Evolutionary conservation across 2,329 filamentous ascomycete species (phyloP).

Genomic region (Colletotrichum godetiae): DNA sequence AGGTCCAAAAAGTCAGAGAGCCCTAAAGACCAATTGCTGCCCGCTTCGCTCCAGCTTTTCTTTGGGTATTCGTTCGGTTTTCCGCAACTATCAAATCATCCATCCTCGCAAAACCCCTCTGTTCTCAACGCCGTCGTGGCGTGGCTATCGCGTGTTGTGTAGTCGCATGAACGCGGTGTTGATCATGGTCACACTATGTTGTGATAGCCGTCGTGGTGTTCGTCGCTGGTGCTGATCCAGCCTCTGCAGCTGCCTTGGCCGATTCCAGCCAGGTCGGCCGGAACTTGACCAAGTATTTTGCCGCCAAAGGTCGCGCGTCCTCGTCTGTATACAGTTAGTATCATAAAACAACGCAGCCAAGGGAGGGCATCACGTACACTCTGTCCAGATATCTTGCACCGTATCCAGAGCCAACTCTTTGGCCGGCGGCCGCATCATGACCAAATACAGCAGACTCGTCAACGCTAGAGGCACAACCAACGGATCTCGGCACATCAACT

Average conservation of each 20-base stretch:
- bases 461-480: slow-evolving; percentile 72
- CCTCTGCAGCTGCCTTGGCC: slow-evolving; percentile 41
- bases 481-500: slow-evolving; percentile 73
- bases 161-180: background rate
- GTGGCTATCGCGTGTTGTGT: background rate
- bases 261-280: slow-evolving; percentile 62
- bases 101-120: background rate
- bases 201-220: slow-evolving; percentile 43
- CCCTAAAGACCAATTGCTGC: background rate
- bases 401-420: slow-evolving; percentile 72
- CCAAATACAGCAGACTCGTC: slow-evolving; percentile 73
- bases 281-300: slow-evolving; percentile 72
- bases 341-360: background rate
- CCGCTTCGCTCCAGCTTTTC: background rate
- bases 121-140: background rate
- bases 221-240: slow-evolving; percentile 34
- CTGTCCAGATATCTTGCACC: slow-evolving; percentile 74
- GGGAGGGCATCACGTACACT: slow-evolving; percentile 62
- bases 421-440: slow-evolving; percentile 75
- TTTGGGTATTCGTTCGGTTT: background rate
- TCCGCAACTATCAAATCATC: background rate
- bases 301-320: slow-evolving; percentile 71
- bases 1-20: background rate
- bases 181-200: slow-evolving; percentile 37
- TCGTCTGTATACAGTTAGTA: slow-evolving; percentile 58